These are phyloP conservation scores for Hapsidospora chrysogenum DNA, from an alignment of 495 filamentous ascomycete genomes.

Conservation along the genomic window DNA sequence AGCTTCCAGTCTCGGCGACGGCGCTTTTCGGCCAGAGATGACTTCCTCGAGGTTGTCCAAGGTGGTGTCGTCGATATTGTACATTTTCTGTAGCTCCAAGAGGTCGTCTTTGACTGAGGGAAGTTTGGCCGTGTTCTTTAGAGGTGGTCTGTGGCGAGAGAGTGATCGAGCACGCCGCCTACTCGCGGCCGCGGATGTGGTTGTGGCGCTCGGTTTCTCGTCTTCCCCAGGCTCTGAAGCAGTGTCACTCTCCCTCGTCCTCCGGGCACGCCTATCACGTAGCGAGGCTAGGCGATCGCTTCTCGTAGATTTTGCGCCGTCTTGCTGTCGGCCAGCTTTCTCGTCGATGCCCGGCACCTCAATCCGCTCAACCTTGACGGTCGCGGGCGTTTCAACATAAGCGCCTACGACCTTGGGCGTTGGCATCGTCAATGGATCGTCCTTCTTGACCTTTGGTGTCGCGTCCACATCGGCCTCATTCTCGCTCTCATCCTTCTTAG, in stretches of 20 bases:
- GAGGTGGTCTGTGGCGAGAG: slow-evolving; percentile 15
- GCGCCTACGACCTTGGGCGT: slow-evolving; percentile 34
- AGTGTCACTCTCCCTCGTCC: background rate
- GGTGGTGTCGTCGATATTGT: slow-evolving; percentile 36
- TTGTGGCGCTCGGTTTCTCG: slow-evolving; percentile 4
- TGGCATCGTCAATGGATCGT: slow-evolving; percentile 28
- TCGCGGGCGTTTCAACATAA: slow-evolving; percentile 33
- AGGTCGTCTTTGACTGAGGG: slow-evolving; percentile 32
- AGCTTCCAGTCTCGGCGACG: background rate
- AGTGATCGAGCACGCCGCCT: slow-evolving; percentile 15
- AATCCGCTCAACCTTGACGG: slow-evolving; percentile 17
- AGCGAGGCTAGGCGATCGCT: background rate
- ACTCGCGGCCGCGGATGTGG: slow-evolving; percentile 11
- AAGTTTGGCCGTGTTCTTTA: slow-evolving; percentile 30
- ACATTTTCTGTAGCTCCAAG: slow-evolving; percentile 25
- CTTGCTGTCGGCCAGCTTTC: too few relatives aligned
- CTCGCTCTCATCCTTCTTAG: slow-evolving; percentile 12
- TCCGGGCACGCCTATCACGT: background rate
- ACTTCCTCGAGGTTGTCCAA: slow-evolving; percentile 31
- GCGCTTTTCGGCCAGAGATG: slow-evolving; percentile 11
- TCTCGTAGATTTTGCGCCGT: background rate
- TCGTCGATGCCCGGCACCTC: slow-evolving; percentile 1
- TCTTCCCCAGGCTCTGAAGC: background rate
- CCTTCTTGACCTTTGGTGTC: slow-evolving; percentile 23
- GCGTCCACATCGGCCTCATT: slow-evolving; percentile 11